Conservation (phyloP, 306 rosid species). For the Macrotyloma uniflorum region DNA sequence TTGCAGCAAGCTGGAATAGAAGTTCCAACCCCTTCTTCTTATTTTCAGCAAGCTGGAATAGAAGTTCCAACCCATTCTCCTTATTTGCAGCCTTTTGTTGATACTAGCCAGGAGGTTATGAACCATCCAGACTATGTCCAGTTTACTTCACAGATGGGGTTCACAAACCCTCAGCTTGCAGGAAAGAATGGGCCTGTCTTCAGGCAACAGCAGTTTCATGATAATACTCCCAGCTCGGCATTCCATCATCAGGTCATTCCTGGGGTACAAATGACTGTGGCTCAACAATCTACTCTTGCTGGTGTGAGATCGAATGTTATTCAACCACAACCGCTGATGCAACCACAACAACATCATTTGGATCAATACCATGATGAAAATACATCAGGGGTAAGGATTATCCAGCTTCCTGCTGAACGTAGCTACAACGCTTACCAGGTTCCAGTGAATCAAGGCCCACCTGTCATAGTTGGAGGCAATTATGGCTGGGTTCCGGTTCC, state of each 20-base stretch:
- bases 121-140: conserved; percentile 60
- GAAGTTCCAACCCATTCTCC: conserved; percentile 56
- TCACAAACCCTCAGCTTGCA: conserved; percentile 57
- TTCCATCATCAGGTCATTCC: conserved; percentile 63
- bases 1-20: conserved; percentile 56
- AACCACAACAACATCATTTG: conserved; percentile 56
- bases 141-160: conserved; percentile 61
- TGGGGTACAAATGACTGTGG: conserved; percentile 55
- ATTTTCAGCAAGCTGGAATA: conserved; percentile 58
- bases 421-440: conserved; percentile 64
- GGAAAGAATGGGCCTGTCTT: conserved; percentile 51
- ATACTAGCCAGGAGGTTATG: conserved; percentile 50
- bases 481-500: conserved; percentile 78
- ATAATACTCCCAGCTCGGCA: conserved; percentile 47
- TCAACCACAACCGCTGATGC: conserved; percentile 60
- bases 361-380: conserved; percentile 64
- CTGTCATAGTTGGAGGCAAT: conserved; percentile 56
- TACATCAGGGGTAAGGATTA: conserved; percentile 55
- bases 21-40: conserved; percentile 52
- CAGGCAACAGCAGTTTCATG: conserved; percentile 60
- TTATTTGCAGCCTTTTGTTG: conserved; percentile 59
- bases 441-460: conserved; percentile 58
- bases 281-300: conserved; percentile 58
- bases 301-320: conserved; percentile 55
- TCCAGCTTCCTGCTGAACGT: conserved; percentile 73